Evolutionary conservation across 1,284 basidiomycete genomes (phyloP), one percentile per base, ranked within the genome.

Genomic region (Quambalaria eucalypti): DNA sequence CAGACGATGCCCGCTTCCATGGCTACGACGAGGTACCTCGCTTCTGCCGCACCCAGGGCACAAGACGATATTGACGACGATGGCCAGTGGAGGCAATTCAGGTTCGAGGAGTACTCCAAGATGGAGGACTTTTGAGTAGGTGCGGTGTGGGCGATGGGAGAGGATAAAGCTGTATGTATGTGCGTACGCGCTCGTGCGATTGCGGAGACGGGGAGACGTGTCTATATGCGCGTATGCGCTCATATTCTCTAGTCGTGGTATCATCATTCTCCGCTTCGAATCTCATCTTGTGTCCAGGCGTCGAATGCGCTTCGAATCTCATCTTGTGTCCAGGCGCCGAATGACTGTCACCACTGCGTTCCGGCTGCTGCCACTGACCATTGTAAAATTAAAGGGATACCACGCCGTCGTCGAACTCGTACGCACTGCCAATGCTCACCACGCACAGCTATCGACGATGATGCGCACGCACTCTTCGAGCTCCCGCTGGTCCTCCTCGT

Each of bases 401-500:
- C n/a, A n/a, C n/a, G n/a, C n/a, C n/a, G n/a, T n/a, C n/a, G n/a
- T n/a, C n/a, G n/a, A n/a, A n/a, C n/a, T 5, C 10, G 10, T 39
- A 3, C 16, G 3, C 36, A 39, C 21, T 39, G 36, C 21, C 36
- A 21, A n/a, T 4, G 10, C 36, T 52, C 48, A 65, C 64, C 64
- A 65, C 47, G 61, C 61, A 36, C 59, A 64, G 16, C 61, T 53
- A 8, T 61, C 44, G 14, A 63, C 59, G 39, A 72, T 55, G 51
- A 68, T 48, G 26, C 61, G 36, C 9, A 74, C 73, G 14, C 78
- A 67, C 28, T 52, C 48, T 38, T 71, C 63, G 48, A 78, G 47
- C 7, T 76, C 71, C 10, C 36, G 23, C 30, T 61, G 57, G 52
- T 78, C 77, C 46, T 71, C 65, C n/a, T 72, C 56, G 46, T 71